phyloP scores from a whole-genome alignment of 768 basidiomycete genomes.

The Serendipita sp. region DNA sequence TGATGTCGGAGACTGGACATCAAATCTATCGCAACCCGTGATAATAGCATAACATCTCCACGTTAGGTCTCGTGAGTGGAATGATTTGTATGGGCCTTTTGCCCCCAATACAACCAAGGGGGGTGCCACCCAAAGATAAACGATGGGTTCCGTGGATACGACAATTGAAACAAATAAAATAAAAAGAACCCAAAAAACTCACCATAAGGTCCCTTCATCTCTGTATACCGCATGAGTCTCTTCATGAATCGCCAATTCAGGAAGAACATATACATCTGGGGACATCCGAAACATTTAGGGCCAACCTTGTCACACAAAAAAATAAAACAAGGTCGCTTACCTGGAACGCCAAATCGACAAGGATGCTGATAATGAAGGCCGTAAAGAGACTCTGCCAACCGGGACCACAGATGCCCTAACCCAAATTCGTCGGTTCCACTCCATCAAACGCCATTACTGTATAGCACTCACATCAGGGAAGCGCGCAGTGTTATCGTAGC shows the following conservation, averaged over 20 bases:
- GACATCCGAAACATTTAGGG: conserved; percentile 7
- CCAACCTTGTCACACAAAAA: not conserved
- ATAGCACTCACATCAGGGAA: conserved; percentile 23
- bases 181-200: not conserved
- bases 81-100: not conserved
- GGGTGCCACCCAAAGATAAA: not conserved
- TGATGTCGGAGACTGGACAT: no score
- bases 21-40: no score
- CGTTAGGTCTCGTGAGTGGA: not conserved
- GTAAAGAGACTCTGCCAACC: conserved; percentile 45
- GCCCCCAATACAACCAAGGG: not conserved
- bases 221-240: conserved; percentile 47
- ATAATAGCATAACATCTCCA: no score
- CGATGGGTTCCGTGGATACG: not conserved
- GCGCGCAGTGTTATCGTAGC: conserved; percentile 25
- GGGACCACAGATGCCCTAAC: conserved; percentile 33
- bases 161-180: not conserved
- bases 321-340: conserved; percentile 20
- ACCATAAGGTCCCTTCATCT: conserved; percentile 42
- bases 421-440: no score
- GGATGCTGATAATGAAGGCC: conserved; percentile 46
- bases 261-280: conserved; percentile 61
- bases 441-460: no score
- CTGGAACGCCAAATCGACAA: conserved; percentile 54
- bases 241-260: conserved; percentile 59